Conservation (phyloP, 495 filamentous ascomycete genomes). For the Penicillium herquei region DNA sequence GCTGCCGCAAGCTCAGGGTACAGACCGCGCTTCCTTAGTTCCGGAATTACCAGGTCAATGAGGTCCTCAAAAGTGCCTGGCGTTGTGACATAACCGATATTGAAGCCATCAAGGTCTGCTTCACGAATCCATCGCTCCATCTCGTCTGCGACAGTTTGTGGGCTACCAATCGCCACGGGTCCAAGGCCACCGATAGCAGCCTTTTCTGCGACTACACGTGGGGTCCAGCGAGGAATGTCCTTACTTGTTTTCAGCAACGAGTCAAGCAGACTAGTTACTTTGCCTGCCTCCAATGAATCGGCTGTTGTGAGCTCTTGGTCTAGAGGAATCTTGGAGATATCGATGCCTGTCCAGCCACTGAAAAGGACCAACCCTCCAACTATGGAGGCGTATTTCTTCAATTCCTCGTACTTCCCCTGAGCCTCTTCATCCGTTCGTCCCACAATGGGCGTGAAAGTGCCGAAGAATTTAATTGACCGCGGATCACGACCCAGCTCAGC, state of each 20-base stretch:
- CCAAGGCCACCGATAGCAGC: constrained; percentile 58
- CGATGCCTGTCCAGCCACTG: constrained; percentile 62
- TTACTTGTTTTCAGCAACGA: constrained; percentile 50
- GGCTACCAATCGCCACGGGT: constrained; percentile 51
- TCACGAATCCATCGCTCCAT: constrained; percentile 58
- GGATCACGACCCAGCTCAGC: constrained; percentile 53
- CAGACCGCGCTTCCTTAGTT: constrained; percentile 53
- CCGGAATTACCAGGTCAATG: constrained; percentile 59
- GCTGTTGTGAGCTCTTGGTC: constrained; percentile 55
- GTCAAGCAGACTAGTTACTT: constrained; percentile 51
- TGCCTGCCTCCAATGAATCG: constrained; percentile 52
- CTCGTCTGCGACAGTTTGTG: constrained; percentile 55
- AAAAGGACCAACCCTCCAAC: constrained; percentile 60
- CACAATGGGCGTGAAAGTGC: constrained; percentile 56
- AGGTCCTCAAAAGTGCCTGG: constrained; percentile 63
- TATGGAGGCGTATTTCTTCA: constrained; percentile 50
- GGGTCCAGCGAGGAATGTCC: constrained; percentile 52
- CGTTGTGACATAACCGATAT: constrained; percentile 52
- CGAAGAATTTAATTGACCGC: constrained; percentile 58
- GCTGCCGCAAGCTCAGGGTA: constrained; percentile 31
- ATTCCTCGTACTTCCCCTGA: constrained; percentile 48
- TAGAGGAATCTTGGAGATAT: constrained; percentile 54
- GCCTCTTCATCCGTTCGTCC: constrained; percentile 58
- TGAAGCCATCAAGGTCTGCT: constrained; percentile 63
- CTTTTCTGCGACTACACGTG: constrained; percentile 52